Percentiles rank a stretch among this genome's conserved stretches.
phyloP scores from a whole-genome alignment of 2,329 filamentous ascomycete genomes.

The Grosmannia serpens region DNA sequence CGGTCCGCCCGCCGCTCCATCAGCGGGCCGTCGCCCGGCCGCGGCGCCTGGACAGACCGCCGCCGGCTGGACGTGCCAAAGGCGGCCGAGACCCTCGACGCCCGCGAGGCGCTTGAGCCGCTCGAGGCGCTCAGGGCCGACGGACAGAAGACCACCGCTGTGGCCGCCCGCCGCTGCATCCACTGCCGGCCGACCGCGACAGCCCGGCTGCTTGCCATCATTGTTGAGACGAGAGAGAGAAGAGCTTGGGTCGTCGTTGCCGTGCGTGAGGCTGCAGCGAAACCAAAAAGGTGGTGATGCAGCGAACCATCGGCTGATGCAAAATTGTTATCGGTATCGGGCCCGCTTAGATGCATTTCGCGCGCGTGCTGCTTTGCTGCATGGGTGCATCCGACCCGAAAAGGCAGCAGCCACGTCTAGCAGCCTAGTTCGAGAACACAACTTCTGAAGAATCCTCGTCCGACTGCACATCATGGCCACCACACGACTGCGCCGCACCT shows the following conservation, averaged over 20 bases:
- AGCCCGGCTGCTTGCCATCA: background rate
- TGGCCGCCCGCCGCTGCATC: background rate
- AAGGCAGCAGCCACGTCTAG: no score
- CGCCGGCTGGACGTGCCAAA: slow-evolving; percentile 20
- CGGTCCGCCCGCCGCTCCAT: slow-evolving; percentile 55
- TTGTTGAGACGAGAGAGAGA: background rate
- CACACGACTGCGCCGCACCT: slow-evolving; percentile 62
- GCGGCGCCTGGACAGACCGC: slow-evolving; percentile 43
- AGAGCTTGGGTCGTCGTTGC: no score
- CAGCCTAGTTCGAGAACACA: no score
- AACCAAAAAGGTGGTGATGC: no score
- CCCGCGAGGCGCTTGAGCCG: background rate
- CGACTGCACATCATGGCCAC: slow-evolving; percentile 16
- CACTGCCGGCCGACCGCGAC: slow-evolving; percentile 5
- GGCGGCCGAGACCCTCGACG: background rate
- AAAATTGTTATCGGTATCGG: background rate
- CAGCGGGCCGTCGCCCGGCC: slow-evolving; percentile 48
- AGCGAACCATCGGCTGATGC: no score
- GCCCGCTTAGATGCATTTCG: no score
- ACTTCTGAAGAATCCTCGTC: background rate
- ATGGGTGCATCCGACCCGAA: no score
- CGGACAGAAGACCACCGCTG: background rate
- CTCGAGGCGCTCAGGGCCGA: background rate
- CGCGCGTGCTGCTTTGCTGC: no score
- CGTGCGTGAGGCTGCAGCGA: no score